Evolutionary conservation across 164 flowering plant species (phyloP).

Genomic region (Vitis rupestris): DNA sequence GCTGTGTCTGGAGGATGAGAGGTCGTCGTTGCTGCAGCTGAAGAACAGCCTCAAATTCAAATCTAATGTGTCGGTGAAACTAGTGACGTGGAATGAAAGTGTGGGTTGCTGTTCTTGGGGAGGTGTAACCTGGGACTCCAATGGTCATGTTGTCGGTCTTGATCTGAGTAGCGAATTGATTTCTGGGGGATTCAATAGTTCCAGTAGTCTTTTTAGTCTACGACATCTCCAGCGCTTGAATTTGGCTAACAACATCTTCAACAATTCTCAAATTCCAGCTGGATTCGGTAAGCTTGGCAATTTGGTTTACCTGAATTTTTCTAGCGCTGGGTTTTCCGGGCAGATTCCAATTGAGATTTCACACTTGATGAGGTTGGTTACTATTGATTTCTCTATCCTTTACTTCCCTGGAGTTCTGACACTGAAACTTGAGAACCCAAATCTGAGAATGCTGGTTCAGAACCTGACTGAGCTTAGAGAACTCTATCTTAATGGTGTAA

Average conservation of each 20-base stretch:
- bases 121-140: conserved; percentile 12
- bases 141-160: conserved; percentile 18
- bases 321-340: conserved; percentile 24
- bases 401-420: background rate
- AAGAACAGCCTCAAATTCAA: conserved; percentile 22
- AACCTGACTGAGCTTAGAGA: conserved; percentile 12
- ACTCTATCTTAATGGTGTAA: conserved; percentile 22
- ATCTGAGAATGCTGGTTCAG: conserved; percentile 13
- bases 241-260: conserved; percentile 15
- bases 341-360: conserved; percentile 27
- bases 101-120: conserved; percentile 23
- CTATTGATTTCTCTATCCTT: conserved; percentile 24
- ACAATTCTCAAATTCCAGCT: conserved; percentile 9
- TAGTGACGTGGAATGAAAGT: conserved; percentile 31
- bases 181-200: conserved; percentile 7
- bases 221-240: conserved; percentile 15
- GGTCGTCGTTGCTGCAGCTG: conserved; percentile 20
- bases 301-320: conserved; percentile 16
- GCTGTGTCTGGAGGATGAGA: conserved; percentile 24
- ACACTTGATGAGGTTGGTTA: conserved; percentile 12
- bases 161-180: conserved; percentile 16
- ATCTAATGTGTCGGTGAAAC: conserved; percentile 6
- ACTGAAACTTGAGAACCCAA: conserved; percentile 25
- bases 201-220: conserved; percentile 20
- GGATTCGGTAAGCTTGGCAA: conserved; percentile 8